Conservation (phyloP, 805 yeast genomes). For the Saturnispora hagleri region DNA sequence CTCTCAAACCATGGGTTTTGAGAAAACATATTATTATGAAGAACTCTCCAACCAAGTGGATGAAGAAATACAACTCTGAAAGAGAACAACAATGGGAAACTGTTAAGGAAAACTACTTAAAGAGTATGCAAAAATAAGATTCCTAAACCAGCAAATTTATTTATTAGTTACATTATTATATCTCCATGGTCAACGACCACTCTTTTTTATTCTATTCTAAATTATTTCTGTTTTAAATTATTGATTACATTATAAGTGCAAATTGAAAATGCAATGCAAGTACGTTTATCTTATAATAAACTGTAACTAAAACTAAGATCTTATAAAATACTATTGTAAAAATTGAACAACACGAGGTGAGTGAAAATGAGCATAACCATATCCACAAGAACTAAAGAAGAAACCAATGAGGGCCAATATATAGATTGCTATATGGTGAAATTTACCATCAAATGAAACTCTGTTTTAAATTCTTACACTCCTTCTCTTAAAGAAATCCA, state of each 20-base stretch:
- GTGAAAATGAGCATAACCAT: background rate
- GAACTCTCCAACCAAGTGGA: constrained; percentile 31
- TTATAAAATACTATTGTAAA: background rate
- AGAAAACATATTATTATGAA: constrained; percentile 33
- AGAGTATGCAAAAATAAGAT: constrained; percentile 27
- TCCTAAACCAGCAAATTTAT: constrained; percentile 8
- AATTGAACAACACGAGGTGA: background rate
- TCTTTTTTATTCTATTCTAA: constrained; percentile 1
- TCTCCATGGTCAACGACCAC: constrained; percentile 5
- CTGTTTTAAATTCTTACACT: constrained; percentile 30
- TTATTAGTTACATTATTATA: constrained; percentile 10
- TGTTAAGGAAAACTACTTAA: constrained; percentile 28
- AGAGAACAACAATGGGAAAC: constrained; percentile 27
- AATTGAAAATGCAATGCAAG: background rate
- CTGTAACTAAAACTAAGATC: background rate
- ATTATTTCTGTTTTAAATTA: constrained; percentile 3
- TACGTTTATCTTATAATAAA: background rate
- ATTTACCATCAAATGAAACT: background rate
- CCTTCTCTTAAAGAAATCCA: constrained; percentile 72
- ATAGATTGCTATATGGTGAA: background rate
- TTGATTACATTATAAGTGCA: background rate
- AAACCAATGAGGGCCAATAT: background rate
- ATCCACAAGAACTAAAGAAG: background rate
- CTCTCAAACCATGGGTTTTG: constrained; percentile 30
- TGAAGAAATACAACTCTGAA: constrained; percentile 27